Conservation (phyloP, 164 flowering plant species). For the Liquidambar formosana region DNA sequence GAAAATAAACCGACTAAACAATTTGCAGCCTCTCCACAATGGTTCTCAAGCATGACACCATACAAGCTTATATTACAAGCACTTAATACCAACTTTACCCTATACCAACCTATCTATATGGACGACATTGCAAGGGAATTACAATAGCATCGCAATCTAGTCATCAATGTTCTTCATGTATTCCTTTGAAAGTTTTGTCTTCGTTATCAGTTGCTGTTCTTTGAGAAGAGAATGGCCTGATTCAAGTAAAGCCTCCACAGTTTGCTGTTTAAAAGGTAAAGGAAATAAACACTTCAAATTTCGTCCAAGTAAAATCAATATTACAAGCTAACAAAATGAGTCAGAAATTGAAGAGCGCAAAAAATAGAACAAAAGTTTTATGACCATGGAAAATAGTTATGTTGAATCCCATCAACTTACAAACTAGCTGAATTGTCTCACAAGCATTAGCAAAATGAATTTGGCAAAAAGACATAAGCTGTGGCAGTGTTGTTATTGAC, state of each 20-base stretch:
- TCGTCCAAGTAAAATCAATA: too few species aligned
- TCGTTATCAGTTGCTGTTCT: conserved; percentile 77
- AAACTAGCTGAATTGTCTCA: not conserved
- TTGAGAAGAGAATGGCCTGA: conserved; percentile 77
- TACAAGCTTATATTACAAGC: too few species aligned
- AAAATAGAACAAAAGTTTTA: not conserved
- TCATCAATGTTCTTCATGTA: conserved; percentile 90
- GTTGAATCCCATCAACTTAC: not conserved
- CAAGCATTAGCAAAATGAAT: not conserved
- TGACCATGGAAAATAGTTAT: not conserved
- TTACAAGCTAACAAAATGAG: not conserved
- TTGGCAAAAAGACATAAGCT: too few species aligned
- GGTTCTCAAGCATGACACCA: too few species aligned
- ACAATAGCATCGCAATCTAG: conserved; percentile 13
- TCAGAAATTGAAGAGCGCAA: not conserved
- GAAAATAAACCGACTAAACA: too few species aligned
- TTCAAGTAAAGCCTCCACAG: conserved; percentile 80
- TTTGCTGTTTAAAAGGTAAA: conserved; percentile 62
- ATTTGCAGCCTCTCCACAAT: too few species aligned
- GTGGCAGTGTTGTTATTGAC: too few species aligned
- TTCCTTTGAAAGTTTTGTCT: conserved; percentile 76
- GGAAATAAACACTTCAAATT: not conserved
- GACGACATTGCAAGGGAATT: not conserved
- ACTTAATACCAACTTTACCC: not conserved
- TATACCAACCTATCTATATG: not conserved